A percentile compares a stretch with the other conserved stretches of the same genome.
Evolutionary conservation across 768 basidiomycete species (phyloP).

Genomic region (Scleroderma citrinum): DNA sequence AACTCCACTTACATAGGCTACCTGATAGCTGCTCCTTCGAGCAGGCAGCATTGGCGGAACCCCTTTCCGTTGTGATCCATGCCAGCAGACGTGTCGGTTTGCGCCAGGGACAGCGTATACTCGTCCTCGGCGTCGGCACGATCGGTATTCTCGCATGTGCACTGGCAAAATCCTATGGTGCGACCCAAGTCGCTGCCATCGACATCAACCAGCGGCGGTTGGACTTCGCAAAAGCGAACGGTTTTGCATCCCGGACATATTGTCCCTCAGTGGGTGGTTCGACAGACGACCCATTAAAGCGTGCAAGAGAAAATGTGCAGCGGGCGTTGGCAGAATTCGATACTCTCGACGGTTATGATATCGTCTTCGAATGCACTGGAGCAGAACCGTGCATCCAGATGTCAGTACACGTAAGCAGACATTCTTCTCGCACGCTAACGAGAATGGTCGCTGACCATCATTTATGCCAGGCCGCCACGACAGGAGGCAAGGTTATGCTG

Average conservation of each 20-base stretch:
- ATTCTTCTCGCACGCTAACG: conserved; percentile 8
- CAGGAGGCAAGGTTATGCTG: conserved; percentile 88
- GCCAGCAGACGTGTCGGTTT: conserved; percentile 44
- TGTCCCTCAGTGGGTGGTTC: conserved; percentile 54
- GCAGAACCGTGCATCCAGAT: conserved; percentile 89
- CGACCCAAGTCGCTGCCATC: conserved; percentile 63
- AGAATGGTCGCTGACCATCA: conserved; percentile 10
- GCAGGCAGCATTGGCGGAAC: conserved; percentile 86
- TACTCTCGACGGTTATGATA: conserved; percentile 76
- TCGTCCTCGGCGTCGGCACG: conserved; percentile 89
- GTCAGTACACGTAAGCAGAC: conserved; percentile 72
- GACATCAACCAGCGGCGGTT: conserved; percentile 85
- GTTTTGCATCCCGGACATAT: conserved; percentile 72
- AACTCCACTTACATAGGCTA: conserved; percentile 40
- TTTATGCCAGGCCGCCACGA: conserved; percentile 57
- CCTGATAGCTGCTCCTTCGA: conserved; percentile 74
- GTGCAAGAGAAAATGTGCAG: conserved; percentile 53
- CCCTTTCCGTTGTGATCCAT: conserved; percentile 84
- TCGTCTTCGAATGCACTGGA: conserved; percentile 94
- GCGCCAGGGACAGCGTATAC: conserved; percentile 56
- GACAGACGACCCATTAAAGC: conserved; percentile 49
- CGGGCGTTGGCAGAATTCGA: conserved; percentile 50
- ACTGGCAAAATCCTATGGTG: conserved; percentile 67
- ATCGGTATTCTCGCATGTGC: conserved; percentile 89
- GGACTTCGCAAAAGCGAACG: conserved; percentile 67